These are phyloP conservation scores for Houttuynia cordata DNA, from an alignment of 164 flowering plant genomes.

Conservation along the genomic window DNA sequence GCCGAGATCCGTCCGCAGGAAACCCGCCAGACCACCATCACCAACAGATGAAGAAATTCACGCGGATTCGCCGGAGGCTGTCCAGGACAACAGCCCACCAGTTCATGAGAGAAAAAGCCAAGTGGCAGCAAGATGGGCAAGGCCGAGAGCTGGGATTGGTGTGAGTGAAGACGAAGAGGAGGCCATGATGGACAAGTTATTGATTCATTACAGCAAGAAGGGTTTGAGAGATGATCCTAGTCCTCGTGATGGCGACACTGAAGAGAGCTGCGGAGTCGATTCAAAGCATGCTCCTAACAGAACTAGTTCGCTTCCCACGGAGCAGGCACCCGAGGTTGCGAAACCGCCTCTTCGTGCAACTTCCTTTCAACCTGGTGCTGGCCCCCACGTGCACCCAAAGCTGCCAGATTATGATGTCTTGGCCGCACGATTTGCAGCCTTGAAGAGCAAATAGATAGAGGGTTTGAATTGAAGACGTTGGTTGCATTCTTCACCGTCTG, in stretches of 20 bases:
- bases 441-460: constrained; percentile 24
- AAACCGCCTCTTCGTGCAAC: constrained; percentile 47
- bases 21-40: constrained; percentile 11
- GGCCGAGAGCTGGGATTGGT: constrained; percentile 23
- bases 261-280: constrained; percentile 8
- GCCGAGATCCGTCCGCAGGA: constrained; percentile 41
- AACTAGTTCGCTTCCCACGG: constrained; percentile 56
- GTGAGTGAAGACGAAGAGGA: constrained; percentile 54
- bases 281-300: constrained; percentile 25
- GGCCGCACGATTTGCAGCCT: constrained; percentile 51
- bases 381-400: constrained; percentile 52
- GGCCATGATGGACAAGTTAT: constrained; percentile 50
- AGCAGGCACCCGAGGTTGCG: constrained; percentile 27
- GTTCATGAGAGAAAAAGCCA: constrained; percentile 52
- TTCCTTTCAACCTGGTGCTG: constrained; percentile 38
- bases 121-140: constrained; percentile 7
- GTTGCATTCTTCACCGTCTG: background rate
- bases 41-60: background rate
- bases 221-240: constrained; percentile 14
- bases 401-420: constrained; percentile 53
- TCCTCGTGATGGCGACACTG: constrained; percentile 10
- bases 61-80: background rate
- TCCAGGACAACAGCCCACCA: constrained; percentile 18
- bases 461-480: too few relatives aligned
- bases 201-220: constrained; percentile 72